These are phyloP conservation scores for Ustilaginoidea virens DNA, from an alignment of 2,329 filamentous ascomycete species.

Conservation along the genomic window DNA sequence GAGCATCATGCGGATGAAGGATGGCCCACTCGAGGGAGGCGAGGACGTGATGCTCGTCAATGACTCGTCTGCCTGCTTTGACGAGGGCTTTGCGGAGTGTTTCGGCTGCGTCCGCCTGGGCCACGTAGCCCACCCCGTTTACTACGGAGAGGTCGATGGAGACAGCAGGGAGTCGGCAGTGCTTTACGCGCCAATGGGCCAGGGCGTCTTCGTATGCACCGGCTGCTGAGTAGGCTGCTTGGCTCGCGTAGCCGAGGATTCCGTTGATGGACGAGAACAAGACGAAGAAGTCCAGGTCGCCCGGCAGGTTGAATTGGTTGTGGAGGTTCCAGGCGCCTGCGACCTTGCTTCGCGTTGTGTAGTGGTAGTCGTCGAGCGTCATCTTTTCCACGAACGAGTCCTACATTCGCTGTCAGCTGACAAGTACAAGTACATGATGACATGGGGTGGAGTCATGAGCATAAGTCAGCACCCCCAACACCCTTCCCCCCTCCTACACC, in stretches of 20 bases:
- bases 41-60: not conserved
- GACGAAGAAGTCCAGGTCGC: constrained; percentile 16
- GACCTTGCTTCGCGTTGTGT: constrained; percentile 16
- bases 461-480: too few relatives aligned
- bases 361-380: constrained; percentile 11
- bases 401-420: too few relatives aligned
- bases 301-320: constrained; percentile 7
- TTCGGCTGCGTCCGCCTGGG: not conserved
- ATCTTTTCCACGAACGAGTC: constrained; percentile 11
- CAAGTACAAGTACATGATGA: too few relatives aligned
- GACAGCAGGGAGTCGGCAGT: not conserved
- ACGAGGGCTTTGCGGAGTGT: not conserved
- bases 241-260: constrained; percentile 13
- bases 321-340: constrained; percentile 19
- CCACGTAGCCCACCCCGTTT: not conserved
- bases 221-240: constrained; percentile 21
- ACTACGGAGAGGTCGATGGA: not conserved
- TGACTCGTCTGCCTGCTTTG: not conserved
- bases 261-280: constrained; percentile 13
- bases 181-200: not conserved
- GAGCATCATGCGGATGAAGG: not conserved
- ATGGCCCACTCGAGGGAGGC: not conserved
- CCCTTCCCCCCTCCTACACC: too few relatives aligned
- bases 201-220: constrained; percentile 20
- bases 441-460: too few relatives aligned